Evolutionary conservation across 805 yeast genomes (phyloP), one percentile per base, ranked within the genome.

Genomic region (Lachancea fermentati): DNA sequence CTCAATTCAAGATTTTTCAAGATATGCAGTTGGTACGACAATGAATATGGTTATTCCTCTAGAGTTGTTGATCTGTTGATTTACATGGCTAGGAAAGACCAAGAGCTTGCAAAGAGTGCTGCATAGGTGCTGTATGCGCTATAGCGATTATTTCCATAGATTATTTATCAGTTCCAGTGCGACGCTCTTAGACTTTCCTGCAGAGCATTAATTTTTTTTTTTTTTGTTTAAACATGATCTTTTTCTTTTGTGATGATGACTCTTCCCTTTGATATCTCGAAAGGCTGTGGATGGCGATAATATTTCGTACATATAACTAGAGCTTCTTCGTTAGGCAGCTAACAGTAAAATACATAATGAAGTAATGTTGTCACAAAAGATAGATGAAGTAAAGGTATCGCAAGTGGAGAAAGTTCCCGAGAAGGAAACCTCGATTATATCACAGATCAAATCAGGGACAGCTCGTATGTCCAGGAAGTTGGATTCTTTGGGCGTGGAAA

Each of bases 1-100:
- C 74, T 87, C 63, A 81, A 87, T 68, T 86, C 87, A 66, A 79
- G 81, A 61, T 87, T 87, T 69, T 93, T 85, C 72, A 87, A 87
- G 80, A 77, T 87, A 65, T 75, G 86, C 70, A 77, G 95, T 47
- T 87, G 95, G 95, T 87, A 87, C 79, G 96, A 87, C 71, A 87
- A 87, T 73, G 96, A 87, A 76, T 87, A 68, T 75, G 96, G 96
- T 68, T 87, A 87, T 85, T 84, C 95, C 60, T 83, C 93, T 72
- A 87, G 96, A 78, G 95, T 87, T 56, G 95, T 87, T 55, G 96
- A 87, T 76, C 74, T 87, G 64, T 71, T 86, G 59, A 79, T 82
- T 70, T 81, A 77, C 75, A 79, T 84, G 63, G 91, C 94, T 55
- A 74, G 77, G 29, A 29, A 43, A 22, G 45, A 46, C n/a, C 25